These are phyloP conservation scores for Stagonosporopsis vannaccii DNA, from an alignment of 2,329 filamentous ascomycete genomes.

Conservation along the genomic window DNA sequence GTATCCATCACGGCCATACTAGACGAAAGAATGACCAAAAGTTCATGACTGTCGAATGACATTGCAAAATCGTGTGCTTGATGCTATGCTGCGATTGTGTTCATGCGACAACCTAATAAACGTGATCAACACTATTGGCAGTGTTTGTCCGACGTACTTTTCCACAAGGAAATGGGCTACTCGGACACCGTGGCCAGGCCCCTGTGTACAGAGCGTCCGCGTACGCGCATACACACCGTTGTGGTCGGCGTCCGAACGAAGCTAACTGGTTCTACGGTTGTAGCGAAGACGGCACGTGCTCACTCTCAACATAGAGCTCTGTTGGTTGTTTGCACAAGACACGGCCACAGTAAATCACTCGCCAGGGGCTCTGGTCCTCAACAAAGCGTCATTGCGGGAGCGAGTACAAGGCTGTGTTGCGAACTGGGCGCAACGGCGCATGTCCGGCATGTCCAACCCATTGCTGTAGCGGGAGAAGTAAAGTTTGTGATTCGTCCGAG, in stretches of 20 bases:
- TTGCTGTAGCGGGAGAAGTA: slow-evolving; percentile 7
- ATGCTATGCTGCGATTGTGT: not conserved
- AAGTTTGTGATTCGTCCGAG: slow-evolving; percentile 8
- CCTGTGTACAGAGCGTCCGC: not conserved
- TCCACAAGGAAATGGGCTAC: not conserved
- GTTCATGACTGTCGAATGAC: slow-evolving; percentile 22
- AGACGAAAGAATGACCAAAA: slow-evolving; percentile 44
- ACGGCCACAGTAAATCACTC: not conserved
- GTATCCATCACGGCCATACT: slow-evolving; percentile 39
- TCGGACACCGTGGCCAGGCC: not conserved
- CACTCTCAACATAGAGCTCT: not conserved
- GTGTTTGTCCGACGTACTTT: not conserved
- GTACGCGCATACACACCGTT: not conserved
- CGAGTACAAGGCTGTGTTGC: slow-evolving; percentile 13
- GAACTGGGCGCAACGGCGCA: slow-evolving; percentile 5
- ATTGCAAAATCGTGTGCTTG: not conserved
- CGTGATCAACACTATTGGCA: too few species aligned
- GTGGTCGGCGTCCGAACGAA: not conserved
- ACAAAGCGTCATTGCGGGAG: slow-evolving; percentile 2
- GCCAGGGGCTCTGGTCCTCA: slow-evolving; percentile 3
- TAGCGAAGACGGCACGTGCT: slow-evolving; percentile 3
- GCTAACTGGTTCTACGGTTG: not conserved
- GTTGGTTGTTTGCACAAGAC: not conserved
- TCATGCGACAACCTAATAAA: too few species aligned
- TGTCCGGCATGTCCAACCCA: slow-evolving; percentile 9